Conservation (phyloP, 805 yeast species). For the Ogataea pignaliae region DNA sequence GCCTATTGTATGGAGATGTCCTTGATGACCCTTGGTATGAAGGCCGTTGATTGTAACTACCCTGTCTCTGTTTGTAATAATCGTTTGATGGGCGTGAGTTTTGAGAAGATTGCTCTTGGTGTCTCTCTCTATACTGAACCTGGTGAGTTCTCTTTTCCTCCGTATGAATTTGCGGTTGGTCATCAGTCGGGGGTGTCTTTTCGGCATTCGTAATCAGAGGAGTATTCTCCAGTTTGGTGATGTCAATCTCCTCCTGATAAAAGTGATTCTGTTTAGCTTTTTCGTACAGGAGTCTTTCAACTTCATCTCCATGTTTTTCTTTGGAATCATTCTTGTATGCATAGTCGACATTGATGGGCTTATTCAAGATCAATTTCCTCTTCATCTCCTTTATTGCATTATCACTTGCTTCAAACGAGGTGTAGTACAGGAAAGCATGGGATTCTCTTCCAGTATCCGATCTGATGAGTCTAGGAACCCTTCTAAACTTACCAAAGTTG, state of each 20-base stretch:
- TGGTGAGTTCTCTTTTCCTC: no score
- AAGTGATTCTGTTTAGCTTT: conserved; percentile 24
- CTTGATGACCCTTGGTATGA: no score
- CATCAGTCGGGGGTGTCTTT: no score
- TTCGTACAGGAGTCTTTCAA: conserved; percentile 65
- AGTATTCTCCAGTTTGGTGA: neutral
- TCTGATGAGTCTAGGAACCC: conserved; percentile 42
- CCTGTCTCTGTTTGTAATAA: no score
- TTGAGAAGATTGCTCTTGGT: no score
- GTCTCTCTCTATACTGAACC: no score
- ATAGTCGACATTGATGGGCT: conserved; percentile 55
- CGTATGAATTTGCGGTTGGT: no score
- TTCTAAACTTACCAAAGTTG: conserved; percentile 60
- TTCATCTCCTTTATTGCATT: conserved; percentile 65
- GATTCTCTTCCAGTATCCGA: conserved; percentile 48
- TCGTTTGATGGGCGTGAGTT: no score
- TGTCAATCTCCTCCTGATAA: conserved; percentile 2
- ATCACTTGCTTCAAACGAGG: conserved; percentile 65
- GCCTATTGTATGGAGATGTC: no score
- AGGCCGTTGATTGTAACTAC: no score
- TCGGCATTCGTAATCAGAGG: no score
- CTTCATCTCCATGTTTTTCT: conserved; percentile 72
- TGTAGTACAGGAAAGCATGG: conserved; percentile 67
- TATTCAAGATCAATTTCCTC: conserved; percentile 65
- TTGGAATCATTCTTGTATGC: conserved; percentile 63